Base-by-base conservation (phyloP, 768 basidiomycete genomes). In the Lepiota venenata region DNA sequence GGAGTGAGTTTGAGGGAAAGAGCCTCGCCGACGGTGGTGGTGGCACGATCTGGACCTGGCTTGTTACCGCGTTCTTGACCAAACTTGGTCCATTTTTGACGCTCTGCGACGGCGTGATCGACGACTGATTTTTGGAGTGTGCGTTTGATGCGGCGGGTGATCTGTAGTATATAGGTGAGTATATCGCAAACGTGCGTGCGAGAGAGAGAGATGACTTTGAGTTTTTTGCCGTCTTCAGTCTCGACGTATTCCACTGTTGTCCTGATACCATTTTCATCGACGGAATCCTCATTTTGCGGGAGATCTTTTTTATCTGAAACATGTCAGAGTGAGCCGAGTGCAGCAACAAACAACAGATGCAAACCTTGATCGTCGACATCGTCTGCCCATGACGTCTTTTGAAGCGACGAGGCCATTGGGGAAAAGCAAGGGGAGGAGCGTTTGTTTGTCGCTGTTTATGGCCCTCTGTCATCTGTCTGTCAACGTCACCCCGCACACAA, bases 11-110 rank as follows among this genome's bases (percentile, higher is more conserved):
- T 80, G 47, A 82, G 58, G 1, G 68, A 43, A n/a, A 76, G 69
- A 27, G 71, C 75, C 75, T 76, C 74, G 71, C 87, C 96, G 29
- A 98, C 90, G 1, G 93, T 95, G 0, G 94, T 94, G 2, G 97
- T 99, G 11, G 93, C 91, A 36, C 88, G 79, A 72, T 97, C 93
- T 3, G 94, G 95, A 3, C 96, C 96, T 12, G 88, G 73, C 37
- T 87, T 82, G 65, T 84, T 93, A 20, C 92, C 91, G 68, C 82
- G 86, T 71, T 98, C 97, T 57, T 82, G 78, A 3, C 97, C 97
- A 64, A 99, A 99, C 69, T 96, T 98, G 18, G 83, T 64, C 93
- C 93, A 97, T 60, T 84, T 85, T 70, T 95, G 89, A 46, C 96
- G 84, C 67, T 96, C 93, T 0, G 97, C 97, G 10, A 98, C 93